Percentiles rank a stretch among this genome's conserved stretches.
phyloP scores from a whole-genome alignment of 2,329 filamentous ascomycete species.

The Magnaporthiopsis poae region DNA sequence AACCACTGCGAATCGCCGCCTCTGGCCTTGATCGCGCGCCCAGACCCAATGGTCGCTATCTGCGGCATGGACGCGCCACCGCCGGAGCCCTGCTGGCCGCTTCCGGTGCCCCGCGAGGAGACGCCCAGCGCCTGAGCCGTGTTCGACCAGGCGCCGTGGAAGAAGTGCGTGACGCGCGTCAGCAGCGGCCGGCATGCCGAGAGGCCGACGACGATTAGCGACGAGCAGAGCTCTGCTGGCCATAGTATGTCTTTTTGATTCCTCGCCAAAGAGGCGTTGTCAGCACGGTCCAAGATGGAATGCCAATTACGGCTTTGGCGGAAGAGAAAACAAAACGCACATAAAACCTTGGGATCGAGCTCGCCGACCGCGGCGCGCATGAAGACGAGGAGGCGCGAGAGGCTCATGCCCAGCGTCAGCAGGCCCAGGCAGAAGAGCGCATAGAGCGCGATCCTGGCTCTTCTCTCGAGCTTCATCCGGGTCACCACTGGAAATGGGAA shows the following conservation, averaged over 20 bases:
- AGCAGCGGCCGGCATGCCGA: constrained; percentile 3
- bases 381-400: neutral
- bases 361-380: no score
- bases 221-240: neutral
- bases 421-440: neutral
- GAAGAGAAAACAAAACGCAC: neutral
- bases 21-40: neutral
- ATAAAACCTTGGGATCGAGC: neutral
- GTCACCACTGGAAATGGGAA: constrained; percentile 1
- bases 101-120: no score
- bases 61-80: no score
- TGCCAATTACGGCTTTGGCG: no score
- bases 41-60: neutral
- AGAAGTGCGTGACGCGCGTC: neutral
- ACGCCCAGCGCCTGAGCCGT: neutral
- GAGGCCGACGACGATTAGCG: neutral
- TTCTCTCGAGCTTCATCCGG: neutral
- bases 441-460: neutral
- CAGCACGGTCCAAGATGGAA: neutral
- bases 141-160: neutral
- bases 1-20: neutral
- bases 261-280: neutral
- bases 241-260: neutral
- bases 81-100: no score
- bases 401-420: neutral